Evolutionary conservation across 2,329 filamentous ascomycete species (phyloP).

Genomic region (Clonostachys chloroleuca): DNA sequence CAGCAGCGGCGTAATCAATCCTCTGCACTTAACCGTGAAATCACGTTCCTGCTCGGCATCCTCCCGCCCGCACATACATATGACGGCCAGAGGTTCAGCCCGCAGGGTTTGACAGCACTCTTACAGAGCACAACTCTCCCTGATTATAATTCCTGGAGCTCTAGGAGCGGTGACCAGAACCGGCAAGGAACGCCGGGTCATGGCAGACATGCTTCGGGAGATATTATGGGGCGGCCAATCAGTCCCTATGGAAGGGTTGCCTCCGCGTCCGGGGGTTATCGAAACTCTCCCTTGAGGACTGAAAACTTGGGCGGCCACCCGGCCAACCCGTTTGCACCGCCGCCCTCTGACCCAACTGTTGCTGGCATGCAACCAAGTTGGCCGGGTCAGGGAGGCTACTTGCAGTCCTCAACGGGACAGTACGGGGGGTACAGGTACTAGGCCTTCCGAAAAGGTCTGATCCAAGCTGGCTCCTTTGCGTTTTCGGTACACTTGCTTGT

Average conservation of each 20-base stretch:
- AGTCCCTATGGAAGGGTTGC: constrained; percentile 43
- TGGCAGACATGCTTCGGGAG: constrained; percentile 33
- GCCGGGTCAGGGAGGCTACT: constrained; percentile 20
- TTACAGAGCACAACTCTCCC: constrained; percentile 66
- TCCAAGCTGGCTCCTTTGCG: background rate
- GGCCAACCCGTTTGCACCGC: constrained; percentile 18
- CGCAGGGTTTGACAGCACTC: constrained; percentile 68
- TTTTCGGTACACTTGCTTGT: no score
- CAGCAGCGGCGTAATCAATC: constrained; percentile 64
- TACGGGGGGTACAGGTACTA: constrained; percentile 28
- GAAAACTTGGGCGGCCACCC: constrained; percentile 21
- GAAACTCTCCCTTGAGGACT: constrained; percentile 46
- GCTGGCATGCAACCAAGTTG: constrained; percentile 15
- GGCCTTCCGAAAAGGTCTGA: background rate
- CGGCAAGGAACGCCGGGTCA: constrained; percentile 27
- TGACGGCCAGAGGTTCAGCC: constrained; percentile 63
- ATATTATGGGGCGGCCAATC: constrained; percentile 35
- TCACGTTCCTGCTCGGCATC: constrained; percentile 63
- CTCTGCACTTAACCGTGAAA: constrained; percentile 68
- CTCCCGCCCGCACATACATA: constrained; percentile 73
- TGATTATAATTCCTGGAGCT: constrained; percentile 51
- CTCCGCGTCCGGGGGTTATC: constrained; percentile 36
- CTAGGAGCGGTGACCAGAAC: constrained; percentile 27
- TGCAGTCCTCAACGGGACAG: constrained; percentile 23
- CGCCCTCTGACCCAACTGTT: constrained; percentile 13